Evolutionary conservation across 2,329 filamentous ascomycete genomes (phyloP), one percentile per base, ranked within the genome.

Genomic region (Talaromyces albobiverticillius): DNA sequence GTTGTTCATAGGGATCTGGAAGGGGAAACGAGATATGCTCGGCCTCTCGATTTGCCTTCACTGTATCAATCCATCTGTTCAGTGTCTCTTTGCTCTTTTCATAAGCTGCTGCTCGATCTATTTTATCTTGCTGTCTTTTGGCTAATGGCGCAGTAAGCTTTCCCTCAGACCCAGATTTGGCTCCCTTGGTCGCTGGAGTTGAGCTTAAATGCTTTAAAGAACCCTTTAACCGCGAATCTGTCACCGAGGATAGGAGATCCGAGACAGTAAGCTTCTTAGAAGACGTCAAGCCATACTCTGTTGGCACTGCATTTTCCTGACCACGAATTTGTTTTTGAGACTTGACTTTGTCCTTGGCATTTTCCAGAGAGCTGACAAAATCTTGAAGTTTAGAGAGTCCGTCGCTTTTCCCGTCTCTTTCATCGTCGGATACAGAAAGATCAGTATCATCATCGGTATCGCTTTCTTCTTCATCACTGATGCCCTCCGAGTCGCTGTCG

Each of bases 11-110:
- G 36, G 86, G 87, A 63, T 90, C 87, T 2, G 87, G 82, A 0
- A 97, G 79, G 4, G 94, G 94, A 65, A 99, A 99, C 18, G 86
- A 80, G 11, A 99, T 78, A 69, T 96, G 90, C 59, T 97, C 94
- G 1, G 93, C 92, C 62, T 90, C 83, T 56, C 94, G 87, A 71
- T 96, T 96, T 29, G 90, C 85, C 74, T 96, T 95, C 65, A 99
- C 91, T 0, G 94, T 97, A 57, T 96, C 93, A 29, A 87, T 87
- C 94, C 94, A 99, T 63, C 90, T 85, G 59, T 89, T 85, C 23
- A 99, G 78, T 0, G 91, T 93, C 71, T 96, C 87, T 64, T 95
- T 96, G 48, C 90, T 92, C 77, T 96, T 92, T 32, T 91, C 85
- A 63, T 92, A 95, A 2, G 94, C 94, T 22, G 85, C 90, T 50